These are phyloP conservation scores for Pulveroboletus sp. DNA, from an alignment of 1,284 basidiomycete genomes.

Conservation along the genomic window DNA sequence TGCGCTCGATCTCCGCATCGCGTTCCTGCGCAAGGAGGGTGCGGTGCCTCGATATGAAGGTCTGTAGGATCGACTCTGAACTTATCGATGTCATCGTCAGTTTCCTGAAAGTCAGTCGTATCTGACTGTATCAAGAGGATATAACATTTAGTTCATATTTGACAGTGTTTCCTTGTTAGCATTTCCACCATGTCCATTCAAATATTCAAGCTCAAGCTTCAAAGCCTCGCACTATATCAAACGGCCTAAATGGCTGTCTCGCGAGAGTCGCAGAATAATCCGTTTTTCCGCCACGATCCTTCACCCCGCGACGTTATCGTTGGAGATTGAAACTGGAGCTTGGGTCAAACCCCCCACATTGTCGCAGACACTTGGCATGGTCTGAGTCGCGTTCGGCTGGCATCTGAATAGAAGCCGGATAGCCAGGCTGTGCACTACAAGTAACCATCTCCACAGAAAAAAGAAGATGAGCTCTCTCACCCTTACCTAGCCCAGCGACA, in stretches of 20 bases:
- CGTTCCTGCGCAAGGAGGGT: constrained; percentile 72
- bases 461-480: not conserved
- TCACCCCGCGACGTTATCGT: no score
- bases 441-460: not conserved
- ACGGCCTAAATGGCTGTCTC: no score
- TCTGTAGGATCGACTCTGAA: constrained; percentile 46
- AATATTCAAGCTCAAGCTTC: no score
- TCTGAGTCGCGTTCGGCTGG: not conserved
- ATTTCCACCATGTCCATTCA: no score
- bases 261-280: no score
- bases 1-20: constrained; percentile 81
- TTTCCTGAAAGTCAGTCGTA: not conserved
- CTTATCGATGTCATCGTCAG: constrained; percentile 7
- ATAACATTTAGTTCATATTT: not conserved
- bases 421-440: not conserved
- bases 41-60: constrained; percentile 75
- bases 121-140: not conserved
- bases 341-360: no score
- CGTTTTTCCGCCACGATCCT: no score
- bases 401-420: no score
- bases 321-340: no score
- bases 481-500: not conserved
- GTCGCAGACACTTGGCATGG: no score
- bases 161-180: not conserved
- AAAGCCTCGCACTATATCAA: no score